A percentile compares a stretch with the other conserved stretches of the same genome.
Evolutionary conservation across 176 grass and related monocot species (phyloP).

Genomic region (Rhynchospora breviuscula): DNA sequence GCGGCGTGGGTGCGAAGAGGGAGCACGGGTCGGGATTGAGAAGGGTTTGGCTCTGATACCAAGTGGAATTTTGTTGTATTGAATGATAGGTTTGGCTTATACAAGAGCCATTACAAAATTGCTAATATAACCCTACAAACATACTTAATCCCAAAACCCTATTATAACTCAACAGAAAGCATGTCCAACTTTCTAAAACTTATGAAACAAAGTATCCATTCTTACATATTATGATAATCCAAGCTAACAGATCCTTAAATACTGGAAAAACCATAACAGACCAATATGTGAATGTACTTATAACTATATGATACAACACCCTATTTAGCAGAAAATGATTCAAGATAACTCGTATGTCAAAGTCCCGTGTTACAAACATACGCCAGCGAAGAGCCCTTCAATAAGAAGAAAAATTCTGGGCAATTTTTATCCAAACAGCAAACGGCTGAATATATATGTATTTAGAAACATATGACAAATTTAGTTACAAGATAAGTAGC

Average conservation of each 20-base stretch:
- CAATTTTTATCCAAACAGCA: background rate
- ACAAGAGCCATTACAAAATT: too few species aligned
- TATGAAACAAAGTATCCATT: background rate
- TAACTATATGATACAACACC: background rate
- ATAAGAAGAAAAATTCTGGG: background rate
- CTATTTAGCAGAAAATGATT: background rate
- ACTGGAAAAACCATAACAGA: background rate
- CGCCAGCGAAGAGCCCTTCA: background rate
- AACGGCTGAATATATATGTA: background rate
- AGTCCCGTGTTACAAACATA: background rate
- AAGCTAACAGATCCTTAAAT: background rate
- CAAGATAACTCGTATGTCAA: background rate
- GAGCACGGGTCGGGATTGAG: too few species aligned
- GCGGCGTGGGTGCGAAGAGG: too few species aligned
- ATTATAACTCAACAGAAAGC: background rate
- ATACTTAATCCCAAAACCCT: too few species aligned
- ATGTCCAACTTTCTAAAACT: background rate
- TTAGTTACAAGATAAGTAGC: background rate
- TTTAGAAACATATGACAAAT: background rate
- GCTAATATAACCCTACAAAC: too few species aligned
- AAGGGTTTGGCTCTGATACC: too few species aligned
- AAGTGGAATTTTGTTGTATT: too few species aligned
- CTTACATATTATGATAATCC: background rate
- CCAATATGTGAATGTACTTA: too few species aligned
- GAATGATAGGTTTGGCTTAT: too few species aligned